Percentiles rank a stretch among this genome's conserved stretches.
Evolutionary conservation across 768 basidiomycete species (phyloP).

Genomic region (Termitomyces sp.): DNA sequence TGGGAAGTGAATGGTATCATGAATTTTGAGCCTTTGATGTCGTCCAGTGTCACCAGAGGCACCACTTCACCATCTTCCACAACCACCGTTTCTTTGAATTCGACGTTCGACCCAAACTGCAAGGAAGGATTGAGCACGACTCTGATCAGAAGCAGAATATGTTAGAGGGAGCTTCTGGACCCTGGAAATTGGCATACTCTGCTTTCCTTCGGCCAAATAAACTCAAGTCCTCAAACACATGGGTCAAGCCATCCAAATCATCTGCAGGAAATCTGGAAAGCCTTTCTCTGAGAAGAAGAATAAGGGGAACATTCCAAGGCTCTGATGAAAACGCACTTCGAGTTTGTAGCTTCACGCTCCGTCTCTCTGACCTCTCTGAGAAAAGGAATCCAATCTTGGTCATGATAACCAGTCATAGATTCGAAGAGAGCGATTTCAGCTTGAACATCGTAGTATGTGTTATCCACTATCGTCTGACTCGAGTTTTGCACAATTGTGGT

Average conservation of each 20-base stretch:
- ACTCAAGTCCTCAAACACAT: background rate
- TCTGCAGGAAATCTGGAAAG: background rate
- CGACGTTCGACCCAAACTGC: background rate
- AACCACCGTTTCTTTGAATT: background rate
- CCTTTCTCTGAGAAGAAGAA: background rate
- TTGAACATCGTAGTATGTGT: background rate
- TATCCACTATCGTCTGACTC: background rate
- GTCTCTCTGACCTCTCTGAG: background rate
- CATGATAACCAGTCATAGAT: background rate
- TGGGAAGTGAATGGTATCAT: background rate
- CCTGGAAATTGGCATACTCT: background rate
- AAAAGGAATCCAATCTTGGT: background rate
- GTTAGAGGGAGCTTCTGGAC: background rate
- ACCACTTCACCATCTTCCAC: background rate
- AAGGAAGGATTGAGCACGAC: background rate
- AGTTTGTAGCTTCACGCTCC: background rate
- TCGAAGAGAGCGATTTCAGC: background rate
- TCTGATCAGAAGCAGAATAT: background rate
- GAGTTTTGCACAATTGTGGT: background rate
- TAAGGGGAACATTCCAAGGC: background rate
- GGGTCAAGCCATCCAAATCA: background rate
- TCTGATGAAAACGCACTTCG: background rate
- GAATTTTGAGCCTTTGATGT: slow-evolving; percentile 1
- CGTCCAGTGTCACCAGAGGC: slow-evolving; percentile 2
- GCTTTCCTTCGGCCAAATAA: slow-evolving; percentile 5